Conservation (phyloP, 2,329 filamentous ascomycete species). For the Alternaria metachromatica region DNA sequence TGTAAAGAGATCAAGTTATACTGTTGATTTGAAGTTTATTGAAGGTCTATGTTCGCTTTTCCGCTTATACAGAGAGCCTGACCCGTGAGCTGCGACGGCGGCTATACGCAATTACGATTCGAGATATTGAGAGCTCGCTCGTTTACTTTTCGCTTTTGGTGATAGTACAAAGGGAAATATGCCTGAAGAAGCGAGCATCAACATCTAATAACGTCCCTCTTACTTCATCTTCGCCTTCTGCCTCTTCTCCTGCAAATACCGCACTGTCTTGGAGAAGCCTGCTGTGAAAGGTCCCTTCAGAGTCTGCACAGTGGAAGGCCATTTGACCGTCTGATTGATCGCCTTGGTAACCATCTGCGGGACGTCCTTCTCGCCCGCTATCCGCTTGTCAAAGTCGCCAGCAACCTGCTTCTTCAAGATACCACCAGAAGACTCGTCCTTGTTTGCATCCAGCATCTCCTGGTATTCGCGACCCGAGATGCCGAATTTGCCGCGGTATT, state of each 20-base stretch:
- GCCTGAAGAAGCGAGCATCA: not conserved
- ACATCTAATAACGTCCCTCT: not conserved
- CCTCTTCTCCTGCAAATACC: conserved; percentile 82
- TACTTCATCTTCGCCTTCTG: conserved; percentile 50
- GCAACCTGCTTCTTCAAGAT: conserved; percentile 76
- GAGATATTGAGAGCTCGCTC: too few relatives aligned
- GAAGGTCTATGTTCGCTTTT: conserved; percentile 3
- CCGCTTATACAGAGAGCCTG: conserved; percentile 28
- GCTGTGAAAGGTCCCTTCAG: conserved; percentile 84
- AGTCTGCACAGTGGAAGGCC: conserved; percentile 89
- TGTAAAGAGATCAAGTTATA: not conserved
- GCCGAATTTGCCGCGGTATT: conserved; percentile 88
- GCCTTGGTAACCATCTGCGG: conserved; percentile 73
- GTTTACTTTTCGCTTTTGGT: conserved; percentile 19
- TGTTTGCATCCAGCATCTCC: conserved; percentile 78
- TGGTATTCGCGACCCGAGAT: conserved; percentile 86
- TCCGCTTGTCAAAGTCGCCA: conserved; percentile 83
- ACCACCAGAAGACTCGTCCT: conserved; percentile 68
- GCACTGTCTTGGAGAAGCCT: conserved; percentile 71
- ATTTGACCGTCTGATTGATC: conserved; percentile 86
- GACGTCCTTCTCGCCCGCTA: conserved; percentile 77
- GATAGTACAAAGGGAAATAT: conserved; percentile 25
- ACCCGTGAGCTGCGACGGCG: conserved; percentile 26
- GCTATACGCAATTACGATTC: conserved; percentile 4
- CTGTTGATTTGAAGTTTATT: not conserved